Base-by-base conservation (phyloP, 768 basidiomycete species). In the Phlebiopsis gigantea region DNA sequence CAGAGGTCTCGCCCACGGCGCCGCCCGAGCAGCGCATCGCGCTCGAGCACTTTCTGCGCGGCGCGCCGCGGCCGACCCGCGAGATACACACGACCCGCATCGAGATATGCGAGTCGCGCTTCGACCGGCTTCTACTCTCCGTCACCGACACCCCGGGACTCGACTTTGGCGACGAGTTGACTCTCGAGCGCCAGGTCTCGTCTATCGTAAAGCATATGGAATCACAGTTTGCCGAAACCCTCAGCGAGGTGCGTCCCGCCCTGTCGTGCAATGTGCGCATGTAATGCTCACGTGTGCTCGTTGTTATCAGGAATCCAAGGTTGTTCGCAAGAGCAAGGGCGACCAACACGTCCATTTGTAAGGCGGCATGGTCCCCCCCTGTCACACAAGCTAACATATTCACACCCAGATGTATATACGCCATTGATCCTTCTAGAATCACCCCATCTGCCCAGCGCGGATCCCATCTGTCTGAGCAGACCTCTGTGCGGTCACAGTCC, bases 271-370 rank as follows among this genome's bases (percentile, higher is more conserved):
- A 24, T 26, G 39, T 61, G 21, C n/a, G n/a, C n/a, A n/a, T n/a
- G n/a, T n/a, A n/a, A n/a, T n/a, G n/a, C n/a, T n/a, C n/a, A n/a
- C n/a, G 24, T 46, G 31, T 29, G 28, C n/a, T 46, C 34, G 14
- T 51, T 41, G 54, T 50, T 45, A 7, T 43, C 57, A 92, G 90
- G 90, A 93, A 76, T 88, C 88, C 55, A 94, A 93, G 77, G 90
- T 94, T 42, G 75, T 93, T 51, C 82, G 91, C 61, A 82, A 90
- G 68, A 90, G 82, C 72, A 91, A 87, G 73, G 90, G 89, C 48
- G 91, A 94, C 72, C 88, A 90, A 63, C 92, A 93, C 63, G 85
- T 94, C 63, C 91, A 94, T 72, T 72, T 93, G 90, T 92, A 69
- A 71, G 89, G 71, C 22, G n/a, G n/a, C 17, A 44, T 19, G 30